A percentile compares a stretch with the other conserved stretches of the same genome.
Conservation (phyloP, 768 basidiomycete species). For the Porpolomopsis calyptriformis region DNA sequence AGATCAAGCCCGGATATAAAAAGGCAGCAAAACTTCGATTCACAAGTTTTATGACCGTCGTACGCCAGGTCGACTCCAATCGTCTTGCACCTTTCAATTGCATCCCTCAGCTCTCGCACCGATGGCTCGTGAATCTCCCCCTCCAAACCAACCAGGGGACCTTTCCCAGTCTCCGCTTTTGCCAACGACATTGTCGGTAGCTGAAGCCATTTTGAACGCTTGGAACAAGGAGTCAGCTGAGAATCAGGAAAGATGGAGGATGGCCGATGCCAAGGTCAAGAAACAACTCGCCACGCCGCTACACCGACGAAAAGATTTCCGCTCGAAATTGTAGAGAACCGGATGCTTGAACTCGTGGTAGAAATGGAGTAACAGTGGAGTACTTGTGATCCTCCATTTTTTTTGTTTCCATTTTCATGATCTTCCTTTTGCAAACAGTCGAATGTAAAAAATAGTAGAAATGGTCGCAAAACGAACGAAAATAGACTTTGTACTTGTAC, state of each 20-base stretch:
- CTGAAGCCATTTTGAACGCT: constrained; percentile 56
- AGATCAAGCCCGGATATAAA: constrained; percentile 5
- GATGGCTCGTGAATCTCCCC: constrained; percentile 36
- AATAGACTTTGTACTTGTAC: neutral
- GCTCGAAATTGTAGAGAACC: constrained; percentile 44
- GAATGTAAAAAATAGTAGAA: neutral
- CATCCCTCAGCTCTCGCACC: constrained; percentile 21
- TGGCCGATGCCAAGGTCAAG: constrained; percentile 38
- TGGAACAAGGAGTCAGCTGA: constrained; percentile 56
- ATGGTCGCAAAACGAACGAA: no score
- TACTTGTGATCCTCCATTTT: neutral
- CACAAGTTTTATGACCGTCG: constrained; percentile 24
- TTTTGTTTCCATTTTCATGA: neutral
- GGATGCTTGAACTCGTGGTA: neutral
- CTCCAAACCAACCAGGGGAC: constrained; percentile 20
- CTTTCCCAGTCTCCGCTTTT: constrained; percentile 13
- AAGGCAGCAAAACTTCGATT: constrained; percentile 14
- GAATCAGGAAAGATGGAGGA: constrained; percentile 49
- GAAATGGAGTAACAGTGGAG: neutral
- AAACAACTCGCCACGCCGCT: constrained; percentile 36
- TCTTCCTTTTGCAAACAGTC: neutral
- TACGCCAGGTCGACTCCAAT: constrained; percentile 24
- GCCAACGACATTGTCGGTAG: constrained; percentile 34
- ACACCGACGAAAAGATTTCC: constrained; percentile 24
- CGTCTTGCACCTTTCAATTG: constrained; percentile 20